These are phyloP conservation scores for Cladochytrium replicatum DNA, from an alignment of 192 early-diverging fungal genomes.

Conservation along the genomic window DNA sequence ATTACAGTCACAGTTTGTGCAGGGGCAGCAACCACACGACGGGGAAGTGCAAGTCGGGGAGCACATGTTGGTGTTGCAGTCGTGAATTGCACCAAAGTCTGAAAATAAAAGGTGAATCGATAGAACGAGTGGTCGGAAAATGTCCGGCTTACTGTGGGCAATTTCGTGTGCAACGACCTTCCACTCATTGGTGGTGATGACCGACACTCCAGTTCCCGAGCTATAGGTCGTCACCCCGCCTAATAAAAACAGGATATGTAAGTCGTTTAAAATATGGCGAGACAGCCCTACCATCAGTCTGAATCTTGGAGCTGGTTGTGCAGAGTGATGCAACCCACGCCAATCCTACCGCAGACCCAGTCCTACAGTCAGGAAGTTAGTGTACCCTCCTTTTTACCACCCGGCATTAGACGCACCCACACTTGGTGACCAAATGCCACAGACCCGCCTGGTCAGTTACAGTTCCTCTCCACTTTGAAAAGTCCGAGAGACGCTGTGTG, in stretches of 20 bases:
- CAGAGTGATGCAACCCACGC: constrained; percentile 79
- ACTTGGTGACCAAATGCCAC: constrained; percentile 94
- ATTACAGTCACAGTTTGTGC: constrained; percentile 41
- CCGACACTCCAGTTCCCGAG: constrained; percentile 79
- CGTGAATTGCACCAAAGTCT: constrained; percentile 81
- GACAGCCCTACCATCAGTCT: too few species aligned
- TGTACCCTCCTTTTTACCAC: too few species aligned
- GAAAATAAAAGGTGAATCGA: too few species aligned
- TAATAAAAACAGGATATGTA: too few species aligned
- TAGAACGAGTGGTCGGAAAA: too few species aligned
- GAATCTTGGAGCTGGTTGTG: constrained; percentile 34
- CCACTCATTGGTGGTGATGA: constrained; percentile 76
- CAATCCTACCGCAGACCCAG: constrained; percentile 72
- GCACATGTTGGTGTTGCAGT: constrained; percentile 68
- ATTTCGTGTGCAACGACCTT: constrained; percentile 92
- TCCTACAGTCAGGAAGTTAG: constrained; percentile 46
- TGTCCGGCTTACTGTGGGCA: constrained; percentile 69
- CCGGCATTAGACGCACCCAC: too few species aligned
- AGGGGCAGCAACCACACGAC: constrained; percentile 63
- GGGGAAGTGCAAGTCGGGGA: constrained; percentile 17
- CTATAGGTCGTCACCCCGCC: constrained; percentile 39
- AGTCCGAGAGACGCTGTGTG: constrained; percentile 68
- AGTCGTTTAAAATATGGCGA: too few species aligned
- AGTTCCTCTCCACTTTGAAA: constrained; percentile 72
- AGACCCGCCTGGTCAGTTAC: constrained; percentile 65